A percentile compares a stretch with the other conserved stretches of the same genome.
phyloP scores from a whole-genome alignment of 352 stramenopile genomes.

The Poterioochromonas sp. region DNA sequence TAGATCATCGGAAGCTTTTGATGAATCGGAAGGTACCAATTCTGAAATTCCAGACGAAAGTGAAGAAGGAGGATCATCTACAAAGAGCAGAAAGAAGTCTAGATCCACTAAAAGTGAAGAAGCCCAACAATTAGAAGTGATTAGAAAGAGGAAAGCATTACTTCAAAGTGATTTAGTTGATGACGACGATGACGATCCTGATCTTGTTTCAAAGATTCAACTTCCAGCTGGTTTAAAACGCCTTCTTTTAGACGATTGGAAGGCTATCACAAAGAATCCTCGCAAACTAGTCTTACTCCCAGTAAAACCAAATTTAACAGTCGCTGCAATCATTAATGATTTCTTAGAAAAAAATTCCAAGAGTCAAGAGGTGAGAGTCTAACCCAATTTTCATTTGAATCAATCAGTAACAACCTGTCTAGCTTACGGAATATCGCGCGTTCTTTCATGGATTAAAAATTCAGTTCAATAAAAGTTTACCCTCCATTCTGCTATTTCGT shows the following conservation, averaged over 20 bases:
- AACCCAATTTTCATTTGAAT: not conserved
- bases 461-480: not conserved
- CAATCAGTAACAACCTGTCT: not conserved
- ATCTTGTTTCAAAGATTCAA: not conserved
- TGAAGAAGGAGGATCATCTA: not conserved
- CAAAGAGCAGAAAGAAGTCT: too few relatives aligned
- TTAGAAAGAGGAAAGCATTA: too few relatives aligned
- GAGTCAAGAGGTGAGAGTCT: not conserved
- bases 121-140: too few relatives aligned
- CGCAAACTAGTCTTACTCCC: not conserved
- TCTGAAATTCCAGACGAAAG: not conserved
- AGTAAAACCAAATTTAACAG: not conserved
- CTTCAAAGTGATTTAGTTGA: not conserved
- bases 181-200: not conserved
- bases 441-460: not conserved
- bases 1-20: too few relatives aligned
- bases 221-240: not conserved
- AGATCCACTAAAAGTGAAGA: too few relatives aligned
- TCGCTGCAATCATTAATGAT: not conserved
- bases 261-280: not conserved
- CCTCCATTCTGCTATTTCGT: not conserved
- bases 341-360: not conserved
- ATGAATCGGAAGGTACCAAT: too few relatives aligned
- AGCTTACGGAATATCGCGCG: not conserved
- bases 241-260: not conserved